phyloP scores from a whole-genome alignment of 1,284 basidiomycete genomes.

The Melanopsichium pennsylvanicum region DNA sequence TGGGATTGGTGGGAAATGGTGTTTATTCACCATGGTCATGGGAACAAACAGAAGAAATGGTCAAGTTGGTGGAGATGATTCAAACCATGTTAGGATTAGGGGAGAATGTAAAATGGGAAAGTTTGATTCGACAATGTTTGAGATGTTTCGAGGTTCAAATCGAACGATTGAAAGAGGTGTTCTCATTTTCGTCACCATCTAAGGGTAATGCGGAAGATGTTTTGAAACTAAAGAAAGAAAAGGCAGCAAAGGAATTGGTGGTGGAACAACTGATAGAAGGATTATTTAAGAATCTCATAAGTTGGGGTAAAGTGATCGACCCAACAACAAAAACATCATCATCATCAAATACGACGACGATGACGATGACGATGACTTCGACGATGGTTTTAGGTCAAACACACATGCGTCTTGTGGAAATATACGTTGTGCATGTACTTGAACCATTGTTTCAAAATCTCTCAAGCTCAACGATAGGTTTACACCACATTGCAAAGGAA shows the following conservation, averaged over 20 bases:
- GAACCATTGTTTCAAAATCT: too few species aligned
- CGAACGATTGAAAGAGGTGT: conserved; percentile 6
- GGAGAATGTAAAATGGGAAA: conserved; percentile 19
- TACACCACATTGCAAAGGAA: too few species aligned
- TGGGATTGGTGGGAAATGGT: conserved; percentile 20
- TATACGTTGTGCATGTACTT: too few species aligned
- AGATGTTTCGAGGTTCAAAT: conserved; percentile 4
- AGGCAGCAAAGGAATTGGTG: neutral
- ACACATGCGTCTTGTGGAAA: too few species aligned
- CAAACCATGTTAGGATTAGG: conserved; percentile 31
- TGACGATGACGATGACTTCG: too few species aligned
- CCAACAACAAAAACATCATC: too few species aligned
- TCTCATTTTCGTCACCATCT: neutral
- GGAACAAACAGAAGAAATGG: conserved; percentile 23
- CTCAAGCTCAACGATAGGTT: too few species aligned
- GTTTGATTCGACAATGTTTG: conserved; percentile 22
- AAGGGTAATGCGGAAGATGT: neutral
- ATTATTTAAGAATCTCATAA: conserved; percentile 4
- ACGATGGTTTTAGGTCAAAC: too few species aligned
- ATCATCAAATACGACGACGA: too few species aligned
- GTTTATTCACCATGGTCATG: conserved; percentile 48
- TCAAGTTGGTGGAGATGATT: conserved; percentile 37
- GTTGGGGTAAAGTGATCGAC: neutral
- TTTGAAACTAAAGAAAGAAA: neutral
- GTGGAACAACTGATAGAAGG: neutral